Base-by-base conservation (phyloP, 2,329 filamentous ascomycete species). In the Arthrobotrys iridis region DNA sequence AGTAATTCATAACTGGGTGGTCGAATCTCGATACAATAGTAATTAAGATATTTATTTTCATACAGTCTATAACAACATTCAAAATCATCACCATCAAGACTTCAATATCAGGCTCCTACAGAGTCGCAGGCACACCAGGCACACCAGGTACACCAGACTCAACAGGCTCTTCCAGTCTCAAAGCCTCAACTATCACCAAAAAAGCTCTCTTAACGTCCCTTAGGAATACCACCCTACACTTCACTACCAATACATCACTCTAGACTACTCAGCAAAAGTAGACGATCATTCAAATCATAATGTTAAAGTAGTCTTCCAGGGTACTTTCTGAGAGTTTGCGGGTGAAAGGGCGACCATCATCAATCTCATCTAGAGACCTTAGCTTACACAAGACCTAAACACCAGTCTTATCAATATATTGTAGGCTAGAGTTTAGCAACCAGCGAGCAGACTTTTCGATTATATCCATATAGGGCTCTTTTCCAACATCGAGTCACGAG, bases 1-100 rank as follows among this genome's bases (percentile, higher is more conserved):
- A 15, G 24, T 45, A 62, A 26, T 62, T 62, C 4, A 62, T n/a
- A 8, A 62, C 58, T 2, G 58, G 58, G 22, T 62, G 22, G 11
- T 45, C 26, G 15, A 62, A 62, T 8, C 40, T 8, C 3, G 18
- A 5, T 4, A 8, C 15, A 7, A 11, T 28, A 4, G 30, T 24
- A 10, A 35, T 11, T 10, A 18, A 20, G 2, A 59, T 40, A 1
- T 4, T 1, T 7, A 18, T 43, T 11, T 11, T 26, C 18, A 59
- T 22, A 33, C 55, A 59, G 2, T 40, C 20, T 4, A 40, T 41
- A 18, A 59, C 43, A 18, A 35, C 6, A 2, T 43, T 20, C 10
- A 24, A n/a, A 6, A 59, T 43, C 2, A 3, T 4, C 22, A 50
- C 3, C 3, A 5, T 5, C 3, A 50, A 22, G 3, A 4, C 46